A percentile compares a stretch with the other conserved stretches of the same genome.
These are phyloP conservation scores for Parsonsia alboflavescens DNA, from an alignment of 257 asterid species.

Conservation along the genomic window DNA sequence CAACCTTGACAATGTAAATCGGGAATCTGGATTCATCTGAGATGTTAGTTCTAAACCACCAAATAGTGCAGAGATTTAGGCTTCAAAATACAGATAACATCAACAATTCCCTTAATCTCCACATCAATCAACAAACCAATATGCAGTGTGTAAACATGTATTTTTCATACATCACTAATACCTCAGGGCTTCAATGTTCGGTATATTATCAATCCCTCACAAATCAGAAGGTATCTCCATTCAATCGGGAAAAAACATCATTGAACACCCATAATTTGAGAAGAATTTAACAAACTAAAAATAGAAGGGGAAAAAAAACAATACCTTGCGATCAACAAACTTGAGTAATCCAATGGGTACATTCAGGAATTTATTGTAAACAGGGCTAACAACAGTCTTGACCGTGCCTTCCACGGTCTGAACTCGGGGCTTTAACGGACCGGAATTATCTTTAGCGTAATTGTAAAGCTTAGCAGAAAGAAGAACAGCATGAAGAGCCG, in stretches of 20 bases:
- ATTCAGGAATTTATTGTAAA: conserved; percentile 51
- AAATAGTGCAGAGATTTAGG: too few relatives aligned
- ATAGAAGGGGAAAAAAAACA: not conserved
- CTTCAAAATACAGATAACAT: not conserved
- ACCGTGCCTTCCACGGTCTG: conserved; percentile 82
- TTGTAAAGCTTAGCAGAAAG: conserved; percentile 54
- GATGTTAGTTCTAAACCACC: not conserved
- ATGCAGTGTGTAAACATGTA: not conserved
- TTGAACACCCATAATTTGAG: not conserved
- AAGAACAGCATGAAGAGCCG: conserved; percentile 47
- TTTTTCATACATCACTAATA: not conserved
- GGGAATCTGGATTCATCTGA: not conserved
- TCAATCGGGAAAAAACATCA: not conserved
- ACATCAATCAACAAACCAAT: not conserved
- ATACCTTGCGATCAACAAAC: conserved; percentile 85
- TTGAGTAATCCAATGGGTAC: conserved; percentile 61
- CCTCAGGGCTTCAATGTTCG: not conserved
- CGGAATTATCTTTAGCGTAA: conserved; percentile 77
- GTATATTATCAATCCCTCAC: not conserved
- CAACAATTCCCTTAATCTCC: not conserved
- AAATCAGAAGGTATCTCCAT: not conserved
- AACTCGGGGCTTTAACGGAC: conserved; percentile 82
- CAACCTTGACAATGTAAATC: not conserved
- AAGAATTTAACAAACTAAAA: not conserved
- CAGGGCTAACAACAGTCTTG: conserved; percentile 71